Evolutionary conservation across 148 eudicot species (phyloP).

Genomic region (Vaccinium myrtillus): DNA sequence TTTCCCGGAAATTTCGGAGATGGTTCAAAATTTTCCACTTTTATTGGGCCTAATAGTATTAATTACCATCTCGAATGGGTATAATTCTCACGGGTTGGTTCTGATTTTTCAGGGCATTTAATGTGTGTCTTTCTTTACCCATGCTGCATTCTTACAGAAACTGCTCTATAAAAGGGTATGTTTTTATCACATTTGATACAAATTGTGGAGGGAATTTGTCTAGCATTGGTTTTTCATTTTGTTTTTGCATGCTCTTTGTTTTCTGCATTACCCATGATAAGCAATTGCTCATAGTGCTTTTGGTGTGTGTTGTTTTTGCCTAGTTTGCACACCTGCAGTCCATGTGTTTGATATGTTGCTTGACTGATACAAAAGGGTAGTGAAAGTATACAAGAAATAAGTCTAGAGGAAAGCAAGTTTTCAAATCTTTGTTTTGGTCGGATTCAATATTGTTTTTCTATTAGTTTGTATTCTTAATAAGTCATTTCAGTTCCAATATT

Average conservation of each 20-base stretch:
- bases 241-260: neutral
- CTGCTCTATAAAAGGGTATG: conserved; percentile 16
- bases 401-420: neutral
- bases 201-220: neutral
- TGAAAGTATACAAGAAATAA: neutral
- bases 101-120: conserved; percentile 17
- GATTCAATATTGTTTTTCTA: neutral
- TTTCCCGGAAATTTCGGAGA: neutral
- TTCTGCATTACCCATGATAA: neutral
- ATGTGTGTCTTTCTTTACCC: conserved; percentile 1
- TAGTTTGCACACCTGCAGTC: neutral
- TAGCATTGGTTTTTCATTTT: neutral
- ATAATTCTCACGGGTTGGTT: conserved; percentile 10
- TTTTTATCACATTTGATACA: neutral
- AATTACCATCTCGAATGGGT: neutral
- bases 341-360: conserved; percentile 11
- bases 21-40: neutral
- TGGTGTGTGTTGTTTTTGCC: neutral
- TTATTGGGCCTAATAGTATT: neutral
- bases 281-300: neutral
- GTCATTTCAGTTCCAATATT: neutral
- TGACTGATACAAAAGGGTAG: neutral
- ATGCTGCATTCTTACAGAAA: neutral
- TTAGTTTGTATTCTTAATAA: neutral
- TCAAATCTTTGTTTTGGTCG: neutral